A percentile compares a stretch with the other conserved stretches of the same genome.
Evolutionary conservation across 768 basidiomycete genomes (phyloP).

Genomic region (Trametopsis cervina): DNA sequence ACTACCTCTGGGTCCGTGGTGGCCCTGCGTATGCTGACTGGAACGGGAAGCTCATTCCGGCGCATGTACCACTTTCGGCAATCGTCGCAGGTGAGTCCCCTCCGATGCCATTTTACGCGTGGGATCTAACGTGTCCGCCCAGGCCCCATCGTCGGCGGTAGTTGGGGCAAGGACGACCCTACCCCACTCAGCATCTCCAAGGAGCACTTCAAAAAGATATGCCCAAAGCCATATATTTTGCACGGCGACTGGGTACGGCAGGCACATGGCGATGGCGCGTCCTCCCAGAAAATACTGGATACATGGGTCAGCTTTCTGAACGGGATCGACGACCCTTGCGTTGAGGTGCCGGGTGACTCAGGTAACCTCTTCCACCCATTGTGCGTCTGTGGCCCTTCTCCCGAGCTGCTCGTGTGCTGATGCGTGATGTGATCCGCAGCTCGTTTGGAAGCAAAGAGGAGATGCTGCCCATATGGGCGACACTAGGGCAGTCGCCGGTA

Average conservation of each 20-base stretch:
- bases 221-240: conserved; percentile 30
- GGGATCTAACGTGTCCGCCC: conserved; percentile 3
- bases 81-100: conserved; percentile 38
- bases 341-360: conserved; percentile 24
- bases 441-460: conserved; percentile 17
- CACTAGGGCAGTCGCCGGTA: conserved; percentile 41
- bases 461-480: conserved; percentile 30
- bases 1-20: conserved; percentile 45
- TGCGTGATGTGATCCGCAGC: background rate
- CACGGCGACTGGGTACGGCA: conserved; percentile 16
- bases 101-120: background rate
- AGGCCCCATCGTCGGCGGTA: conserved; percentile 37
- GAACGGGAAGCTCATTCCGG: conserved; percentile 43
- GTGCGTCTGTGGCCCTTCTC: background rate
- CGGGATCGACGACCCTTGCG: conserved; percentile 31
- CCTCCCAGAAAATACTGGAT: conserved; percentile 27
- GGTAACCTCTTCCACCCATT: conserved; percentile 10
- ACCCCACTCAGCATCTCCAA: conserved; percentile 30
- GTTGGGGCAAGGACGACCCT: conserved; percentile 26
- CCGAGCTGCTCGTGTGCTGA: background rate
- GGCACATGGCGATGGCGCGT: conserved; percentile 24
- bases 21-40: conserved; percentile 31
- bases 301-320: conserved; percentile 32
- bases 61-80: conserved; percentile 45
- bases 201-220: conserved; percentile 34